Conservation (phyloP, 257 asterid genomes). For the Solanum chaucha region DNA sequence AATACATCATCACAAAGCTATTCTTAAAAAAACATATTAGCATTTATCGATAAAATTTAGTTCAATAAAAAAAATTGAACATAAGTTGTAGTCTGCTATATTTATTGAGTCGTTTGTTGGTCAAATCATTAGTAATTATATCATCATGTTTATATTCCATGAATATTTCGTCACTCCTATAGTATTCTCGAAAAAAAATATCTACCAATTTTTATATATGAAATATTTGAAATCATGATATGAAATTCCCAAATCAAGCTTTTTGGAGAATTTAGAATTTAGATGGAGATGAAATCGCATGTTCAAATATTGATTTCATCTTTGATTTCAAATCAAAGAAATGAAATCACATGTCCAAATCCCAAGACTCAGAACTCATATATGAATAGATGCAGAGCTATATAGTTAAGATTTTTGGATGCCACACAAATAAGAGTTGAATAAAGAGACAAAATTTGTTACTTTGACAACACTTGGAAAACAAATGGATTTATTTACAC, state of each 20-base stretch:
- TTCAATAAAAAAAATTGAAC: background rate
- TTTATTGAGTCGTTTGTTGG: too few species aligned
- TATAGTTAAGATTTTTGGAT: background rate
- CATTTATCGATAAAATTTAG: background rate
- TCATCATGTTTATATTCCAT: background rate
- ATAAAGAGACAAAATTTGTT: background rate
- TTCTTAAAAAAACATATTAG: background rate
- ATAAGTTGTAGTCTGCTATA: background rate
- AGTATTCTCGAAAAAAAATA: background rate
- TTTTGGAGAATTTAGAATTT: too few species aligned
- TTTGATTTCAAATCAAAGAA: background rate
- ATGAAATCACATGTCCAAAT: background rate
- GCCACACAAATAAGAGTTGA: background rate
- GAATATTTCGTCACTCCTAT: background rate
- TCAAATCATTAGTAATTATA: background rate
- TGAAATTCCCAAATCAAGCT: background rate
- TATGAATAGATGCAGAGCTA: background rate
- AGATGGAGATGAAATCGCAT: background rate
- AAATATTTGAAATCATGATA: too few species aligned
- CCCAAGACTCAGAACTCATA: background rate
- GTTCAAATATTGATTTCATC: background rate
- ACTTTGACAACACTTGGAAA: background rate
- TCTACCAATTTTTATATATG: too few species aligned
- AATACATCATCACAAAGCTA: background rate
- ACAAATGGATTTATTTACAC: background rate